Evolutionary conservation across 2,329 filamentous ascomycete species (phyloP).

Genomic region (Drechslera avenae): DNA sequence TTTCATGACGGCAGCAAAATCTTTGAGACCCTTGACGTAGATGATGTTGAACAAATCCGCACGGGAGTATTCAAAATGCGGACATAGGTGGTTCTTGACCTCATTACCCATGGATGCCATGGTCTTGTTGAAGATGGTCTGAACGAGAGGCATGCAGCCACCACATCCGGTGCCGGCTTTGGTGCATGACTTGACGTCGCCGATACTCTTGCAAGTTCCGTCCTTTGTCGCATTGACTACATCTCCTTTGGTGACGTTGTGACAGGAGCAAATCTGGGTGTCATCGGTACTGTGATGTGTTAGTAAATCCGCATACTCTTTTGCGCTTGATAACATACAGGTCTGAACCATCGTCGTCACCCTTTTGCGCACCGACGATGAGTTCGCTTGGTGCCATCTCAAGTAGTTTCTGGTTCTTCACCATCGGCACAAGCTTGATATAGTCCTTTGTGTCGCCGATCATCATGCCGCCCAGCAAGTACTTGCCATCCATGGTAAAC

Average conservation of each 20-base stretch:
- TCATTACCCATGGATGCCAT: conserved; percentile 86
- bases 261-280: conserved; percentile 89
- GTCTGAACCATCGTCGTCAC: conserved; percentile 77
- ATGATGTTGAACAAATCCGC: conserved; percentile 90
- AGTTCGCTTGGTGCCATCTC: conserved; percentile 80
- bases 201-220: conserved; percentile 79
- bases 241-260: conserved; percentile 88
- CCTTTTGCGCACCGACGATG: conserved; percentile 77
- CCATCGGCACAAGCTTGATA: conserved; percentile 84
- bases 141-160: conserved; percentile 86
- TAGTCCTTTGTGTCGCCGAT: conserved; percentile 92
- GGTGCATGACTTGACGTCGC: conserved; percentile 84
- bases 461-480: conserved; percentile 95
- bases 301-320: conserved; percentile 10
- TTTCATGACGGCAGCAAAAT: conserved; percentile 76
- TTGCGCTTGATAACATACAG: conserved; percentile 53
- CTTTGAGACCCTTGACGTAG: conserved; percentile 76
- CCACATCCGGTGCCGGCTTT: conserved; percentile 92
- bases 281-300: conserved; percentile 65
- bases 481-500: conserved; percentile 88
- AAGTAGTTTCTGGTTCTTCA: conserved; percentile 79
- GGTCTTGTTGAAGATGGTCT: conserved; percentile 86
- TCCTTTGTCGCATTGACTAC: conserved; percentile 74
- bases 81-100: conserved; percentile 83
- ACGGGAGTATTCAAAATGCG: conserved; percentile 82